Evolutionary conservation across 2,329 filamentous ascomycete genomes (phyloP).

Genomic region (Beauveria medogensis): DNA sequence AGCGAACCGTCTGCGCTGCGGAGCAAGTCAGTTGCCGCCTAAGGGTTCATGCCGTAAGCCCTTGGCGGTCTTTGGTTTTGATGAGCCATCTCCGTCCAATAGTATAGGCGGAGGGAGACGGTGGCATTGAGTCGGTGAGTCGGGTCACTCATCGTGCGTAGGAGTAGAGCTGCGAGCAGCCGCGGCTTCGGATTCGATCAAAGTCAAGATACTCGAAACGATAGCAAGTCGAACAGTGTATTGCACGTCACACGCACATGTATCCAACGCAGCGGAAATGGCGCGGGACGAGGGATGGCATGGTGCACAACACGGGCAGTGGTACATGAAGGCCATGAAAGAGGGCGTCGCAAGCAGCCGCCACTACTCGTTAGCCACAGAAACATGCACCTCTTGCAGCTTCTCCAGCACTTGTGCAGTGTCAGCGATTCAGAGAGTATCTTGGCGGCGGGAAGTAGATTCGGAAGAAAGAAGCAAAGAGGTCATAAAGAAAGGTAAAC

Average conservation of each 20-base stretch:
- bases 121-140: not conserved
- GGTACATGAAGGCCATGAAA: not conserved
- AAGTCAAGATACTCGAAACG: not conserved
- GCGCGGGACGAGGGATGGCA: slow-evolving; percentile 1
- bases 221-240: not conserved
- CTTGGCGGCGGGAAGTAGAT: slow-evolving; percentile 3
- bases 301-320: not conserved
- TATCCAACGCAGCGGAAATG: not conserved
- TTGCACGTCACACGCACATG: not conserved
- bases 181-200: not conserved
- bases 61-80: not conserved
- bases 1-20: not conserved
- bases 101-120: not conserved
- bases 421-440: not conserved
- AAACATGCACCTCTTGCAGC: not conserved
- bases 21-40: not conserved
- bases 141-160: not conserved
- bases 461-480: not conserved
- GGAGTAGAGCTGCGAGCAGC: not conserved
- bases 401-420: not conserved
- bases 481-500: not conserved
- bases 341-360: not conserved
- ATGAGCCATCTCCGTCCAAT: not conserved
- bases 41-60: not conserved
- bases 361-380: not conserved